A percentile compares a stretch with the other conserved stretches of the same genome.
Evolutionary conservation across 768 basidiomycete species (phyloP).

Genomic region (Rhodocollybia butyracea): DNA sequence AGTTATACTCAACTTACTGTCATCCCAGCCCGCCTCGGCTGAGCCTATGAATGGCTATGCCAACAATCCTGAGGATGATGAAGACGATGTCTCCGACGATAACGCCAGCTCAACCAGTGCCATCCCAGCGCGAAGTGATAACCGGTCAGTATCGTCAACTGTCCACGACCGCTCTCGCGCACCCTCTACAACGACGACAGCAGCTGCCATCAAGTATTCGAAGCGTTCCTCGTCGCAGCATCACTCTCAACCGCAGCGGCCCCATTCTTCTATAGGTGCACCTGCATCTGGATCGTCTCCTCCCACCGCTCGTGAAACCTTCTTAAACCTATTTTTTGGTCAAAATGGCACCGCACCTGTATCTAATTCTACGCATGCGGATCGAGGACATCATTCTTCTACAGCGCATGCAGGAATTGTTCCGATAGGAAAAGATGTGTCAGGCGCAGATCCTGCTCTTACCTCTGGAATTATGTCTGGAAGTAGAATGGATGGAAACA

Average conservation of each 20-base stretch:
- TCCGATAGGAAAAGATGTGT: constrained; percentile 64
- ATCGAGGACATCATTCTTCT: constrained; percentile 21
- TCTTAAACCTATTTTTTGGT: constrained; percentile 98
- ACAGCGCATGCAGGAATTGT: constrained; percentile 25
- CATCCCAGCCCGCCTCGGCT: constrained; percentile 54
- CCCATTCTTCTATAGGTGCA: constrained; percentile 33
- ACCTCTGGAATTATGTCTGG: constrained; percentile 64
- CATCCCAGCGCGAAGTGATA: constrained; percentile 41
- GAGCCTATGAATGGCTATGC: constrained; percentile 59
- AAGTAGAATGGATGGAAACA: constrained; percentile 69
- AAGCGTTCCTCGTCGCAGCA: constrained; percentile 34
- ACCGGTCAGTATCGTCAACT: constrained; percentile 75
- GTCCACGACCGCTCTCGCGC: constrained; percentile 68
- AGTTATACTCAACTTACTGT: constrained; percentile 13
- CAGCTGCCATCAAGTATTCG: constrained; percentile 27
- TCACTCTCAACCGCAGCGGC: constrained; percentile 20
- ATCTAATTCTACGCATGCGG: constrained; percentile 50
- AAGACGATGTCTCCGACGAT: constrained; percentile 60
- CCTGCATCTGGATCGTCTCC: constrained; percentile 36
- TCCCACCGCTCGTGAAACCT: constrained; percentile 78
- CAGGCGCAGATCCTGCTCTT: constrained; percentile 46
- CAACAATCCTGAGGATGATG: constrained; percentile 54
- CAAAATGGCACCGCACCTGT: constrained; percentile 80
- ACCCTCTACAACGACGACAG: too few relatives aligned
- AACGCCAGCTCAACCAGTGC: constrained; percentile 50